These are phyloP conservation scores for Fusarium compactum DNA, from an alignment of 2,329 filamentous ascomycete genomes.

Conservation along the genomic window DNA sequence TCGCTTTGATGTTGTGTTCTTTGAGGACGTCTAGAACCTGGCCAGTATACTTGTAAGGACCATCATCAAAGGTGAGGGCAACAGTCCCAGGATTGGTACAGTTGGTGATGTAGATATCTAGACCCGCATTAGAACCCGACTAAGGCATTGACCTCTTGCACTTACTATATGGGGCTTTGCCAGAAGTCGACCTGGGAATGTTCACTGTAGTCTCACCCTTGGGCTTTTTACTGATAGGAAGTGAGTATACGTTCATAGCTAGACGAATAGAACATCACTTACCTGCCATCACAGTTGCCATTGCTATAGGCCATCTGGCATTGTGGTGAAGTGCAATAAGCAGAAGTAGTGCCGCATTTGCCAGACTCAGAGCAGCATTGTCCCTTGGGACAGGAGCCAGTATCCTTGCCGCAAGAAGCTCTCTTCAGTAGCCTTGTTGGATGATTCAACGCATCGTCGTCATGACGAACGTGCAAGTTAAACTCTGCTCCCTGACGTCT, in stretches of 20 bases:
- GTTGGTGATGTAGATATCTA: constrained; percentile 51
- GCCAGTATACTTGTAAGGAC: constrained; percentile 57
- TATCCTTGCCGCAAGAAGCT: constrained; percentile 47
- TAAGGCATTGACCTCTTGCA: background rate
- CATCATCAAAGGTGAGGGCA: constrained; percentile 62
- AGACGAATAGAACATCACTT: constrained; percentile 13
- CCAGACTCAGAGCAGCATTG: constrained; percentile 53
- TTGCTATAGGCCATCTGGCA: constrained; percentile 54
- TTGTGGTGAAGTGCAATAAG: constrained; percentile 51
- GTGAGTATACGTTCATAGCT: background rate
- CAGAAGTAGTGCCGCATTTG: constrained; percentile 50
- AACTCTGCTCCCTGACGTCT: constrained; percentile 17
- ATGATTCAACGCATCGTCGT: background rate
- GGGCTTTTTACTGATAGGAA: constrained; percentile 44
- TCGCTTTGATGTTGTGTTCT: constrained; percentile 50
- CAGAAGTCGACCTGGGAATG: constrained; percentile 45
- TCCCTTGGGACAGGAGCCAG: constrained; percentile 48
- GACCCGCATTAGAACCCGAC: constrained; percentile 2
- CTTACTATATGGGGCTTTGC: constrained; percentile 52
- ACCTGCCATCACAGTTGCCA: constrained; percentile 53
- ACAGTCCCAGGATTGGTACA: constrained; percentile 52
- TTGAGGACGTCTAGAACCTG: constrained; percentile 55
- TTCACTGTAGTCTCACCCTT: constrained; percentile 47
- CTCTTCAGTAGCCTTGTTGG: constrained; percentile 4
- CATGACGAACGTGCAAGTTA: constrained; percentile 12